A percentile compares a stretch with the other conserved stretches of the same genome.
phyloP scores from a whole-genome alignment of 2,329 filamentous ascomycete species.

The Monilinia fructigena region DNA sequence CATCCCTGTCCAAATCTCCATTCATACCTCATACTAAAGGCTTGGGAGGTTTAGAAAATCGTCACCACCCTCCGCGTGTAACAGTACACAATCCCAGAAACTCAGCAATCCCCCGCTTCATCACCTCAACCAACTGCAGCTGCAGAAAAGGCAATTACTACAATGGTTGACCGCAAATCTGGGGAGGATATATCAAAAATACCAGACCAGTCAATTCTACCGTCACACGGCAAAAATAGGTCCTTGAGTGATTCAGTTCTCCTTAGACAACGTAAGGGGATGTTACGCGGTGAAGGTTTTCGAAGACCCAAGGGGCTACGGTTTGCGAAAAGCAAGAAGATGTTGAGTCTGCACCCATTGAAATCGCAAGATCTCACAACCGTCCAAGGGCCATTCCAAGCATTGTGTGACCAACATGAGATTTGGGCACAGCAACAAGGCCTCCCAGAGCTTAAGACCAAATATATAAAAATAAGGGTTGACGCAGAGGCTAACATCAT shows the following conservation, averaged over 20 bases:
- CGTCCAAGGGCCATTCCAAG: neutral
- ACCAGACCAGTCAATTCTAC: too few species aligned
- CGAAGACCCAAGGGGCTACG: neutral
- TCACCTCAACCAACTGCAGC: neutral
- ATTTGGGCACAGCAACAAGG: slow-evolving; percentile 11
- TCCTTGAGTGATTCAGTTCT: too few species aligned
- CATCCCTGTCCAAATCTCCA: neutral
- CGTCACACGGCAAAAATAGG: neutral
- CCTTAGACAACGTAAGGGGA: neutral
- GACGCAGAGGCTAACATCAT: neutral
- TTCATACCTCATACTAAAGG: neutral
- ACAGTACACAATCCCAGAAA: neutral
- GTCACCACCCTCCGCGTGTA: neutral
- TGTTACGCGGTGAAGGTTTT: neutral
- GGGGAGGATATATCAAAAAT: neutral
- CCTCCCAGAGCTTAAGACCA: slow-evolving; percentile 13
- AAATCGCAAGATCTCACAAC: neutral
- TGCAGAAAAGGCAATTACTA: neutral
- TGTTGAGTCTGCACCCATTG: neutral
- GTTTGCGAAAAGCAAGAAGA: neutral
- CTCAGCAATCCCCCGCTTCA: neutral
- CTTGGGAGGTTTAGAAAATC: neutral
- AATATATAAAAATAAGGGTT: neutral
- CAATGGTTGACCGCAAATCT: neutral
- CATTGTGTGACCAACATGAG: slow-evolving; percentile 12